Evolutionary conservation across 345 rosid genomes (phyloP).

Genomic region (Lenwebbia sp.): DNA sequence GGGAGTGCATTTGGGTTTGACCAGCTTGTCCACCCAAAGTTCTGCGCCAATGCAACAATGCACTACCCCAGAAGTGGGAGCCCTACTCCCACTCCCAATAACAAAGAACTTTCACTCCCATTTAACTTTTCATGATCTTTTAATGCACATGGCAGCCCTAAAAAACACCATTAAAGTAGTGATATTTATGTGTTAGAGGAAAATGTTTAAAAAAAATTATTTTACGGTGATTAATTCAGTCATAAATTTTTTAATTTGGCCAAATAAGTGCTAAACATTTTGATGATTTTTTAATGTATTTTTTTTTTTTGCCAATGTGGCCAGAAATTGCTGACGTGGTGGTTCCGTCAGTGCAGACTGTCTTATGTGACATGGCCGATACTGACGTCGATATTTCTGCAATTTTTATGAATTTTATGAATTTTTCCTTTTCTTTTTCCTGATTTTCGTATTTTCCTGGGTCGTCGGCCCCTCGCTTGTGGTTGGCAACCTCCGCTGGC

Average conservation of each 20-base stretch:
- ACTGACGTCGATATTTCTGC: accelerated
- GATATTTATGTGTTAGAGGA: accelerated
- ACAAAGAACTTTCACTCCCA: not conserved
- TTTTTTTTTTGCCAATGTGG: not conserved
- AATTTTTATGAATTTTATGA: not conserved
- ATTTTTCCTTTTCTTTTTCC: not conserved
- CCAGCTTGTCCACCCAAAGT: not conserved
- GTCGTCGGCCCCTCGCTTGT: accelerated
- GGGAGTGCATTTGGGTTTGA: not conserved
- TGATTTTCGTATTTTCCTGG: not conserved
- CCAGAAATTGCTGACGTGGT: accelerated
- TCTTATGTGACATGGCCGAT: accelerated
- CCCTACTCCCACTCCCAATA: not conserved
- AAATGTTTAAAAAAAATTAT: not conserved
- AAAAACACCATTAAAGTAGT: not conserved
- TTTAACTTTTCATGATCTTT: not conserved
- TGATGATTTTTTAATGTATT: not conserved
- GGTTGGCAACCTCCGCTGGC: accelerated
- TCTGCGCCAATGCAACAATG: not conserved
- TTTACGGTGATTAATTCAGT: accelerated
- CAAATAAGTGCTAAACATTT: accelerated
- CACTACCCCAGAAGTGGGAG: not conserved
- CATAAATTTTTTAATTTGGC: not conserved
- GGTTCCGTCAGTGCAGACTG: accelerated
- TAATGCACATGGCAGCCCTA: not conserved